Conservation (phyloP, 148 eudicot genomes). For the Cornus kousa region DNA sequence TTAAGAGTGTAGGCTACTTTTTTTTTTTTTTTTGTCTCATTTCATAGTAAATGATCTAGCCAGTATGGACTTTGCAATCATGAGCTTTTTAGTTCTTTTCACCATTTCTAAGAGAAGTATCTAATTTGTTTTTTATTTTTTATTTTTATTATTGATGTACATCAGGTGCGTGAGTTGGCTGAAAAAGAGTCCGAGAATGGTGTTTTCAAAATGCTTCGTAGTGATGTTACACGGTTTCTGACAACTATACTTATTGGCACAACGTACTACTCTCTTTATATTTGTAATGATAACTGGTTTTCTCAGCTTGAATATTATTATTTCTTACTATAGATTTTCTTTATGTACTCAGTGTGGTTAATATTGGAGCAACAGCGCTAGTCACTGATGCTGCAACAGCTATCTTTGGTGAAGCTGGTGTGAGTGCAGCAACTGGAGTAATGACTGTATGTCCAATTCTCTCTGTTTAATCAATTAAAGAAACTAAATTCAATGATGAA, state of each 20-base stretch:
- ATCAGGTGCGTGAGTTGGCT: constrained; percentile 91
- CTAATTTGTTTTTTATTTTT: background rate
- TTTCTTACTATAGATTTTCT: constrained; percentile 28
- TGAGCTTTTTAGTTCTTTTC: too few species aligned
- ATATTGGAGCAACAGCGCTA: constrained; percentile 95
- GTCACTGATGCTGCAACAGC: constrained; percentile 98
- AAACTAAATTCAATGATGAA: background rate
- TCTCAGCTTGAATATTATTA: constrained; percentile 21
- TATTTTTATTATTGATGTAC: constrained; percentile 2
- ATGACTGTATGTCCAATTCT: constrained; percentile 70
- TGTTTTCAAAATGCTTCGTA: constrained; percentile 87
- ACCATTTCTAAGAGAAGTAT: background rate
- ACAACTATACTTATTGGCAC: constrained; percentile 98
- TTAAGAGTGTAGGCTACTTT: too few species aligned
- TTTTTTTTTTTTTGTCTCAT: too few species aligned
- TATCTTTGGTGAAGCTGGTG: constrained; percentile 91
- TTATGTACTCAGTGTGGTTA: constrained; percentile 71
- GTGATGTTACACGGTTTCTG: constrained; percentile 89
- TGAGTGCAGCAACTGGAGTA: constrained; percentile 95
- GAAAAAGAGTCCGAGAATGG: constrained; percentile 91
- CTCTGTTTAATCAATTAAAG: background rate
- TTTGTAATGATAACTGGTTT: background rate
- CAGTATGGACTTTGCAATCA: background rate
- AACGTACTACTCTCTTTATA: constrained; percentile 50
- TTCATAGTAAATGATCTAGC: too few species aligned